Base-by-base conservation (phyloP, 805 yeast species). In the Spathaspora boniae region DNA sequence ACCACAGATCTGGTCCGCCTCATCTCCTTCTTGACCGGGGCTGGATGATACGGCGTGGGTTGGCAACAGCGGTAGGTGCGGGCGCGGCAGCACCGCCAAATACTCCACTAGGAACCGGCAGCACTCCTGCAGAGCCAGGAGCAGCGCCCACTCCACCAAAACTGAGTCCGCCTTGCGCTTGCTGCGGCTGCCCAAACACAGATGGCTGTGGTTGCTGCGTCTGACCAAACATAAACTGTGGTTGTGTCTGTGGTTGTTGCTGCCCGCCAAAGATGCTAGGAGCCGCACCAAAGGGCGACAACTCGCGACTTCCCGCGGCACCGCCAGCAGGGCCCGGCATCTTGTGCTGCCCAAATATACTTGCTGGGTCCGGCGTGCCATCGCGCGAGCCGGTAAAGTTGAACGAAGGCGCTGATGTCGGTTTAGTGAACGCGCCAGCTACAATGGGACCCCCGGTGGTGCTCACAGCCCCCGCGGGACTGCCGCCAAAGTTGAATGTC, bases 361-460 rank as follows among this genome's bases (percentile, higher is more conserved):
- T 38, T 1, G 66, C 54, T 1, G 66, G 65, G 35, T 58, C 62
- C 4, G 63, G 62, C 2, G 59, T 47, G 1, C 56, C 45, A 28
- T 56, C 58, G 25, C 47, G 50, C 14, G 40, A 39, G 8, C 51
- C 51, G 8, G 57, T 51, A 35, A 56, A 56, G 29, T 47, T 53
- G 32, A 54, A 54, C 24, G 35, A 41, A 11, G 27, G 31, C 8
- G 29, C n/a, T 5, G 26, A 7, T 9, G 33, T 14, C 21, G 34
- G 19, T 6, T 12, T 29, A 19, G 36, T 37, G 26, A 33, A 34
- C 9, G 42, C 23, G 17, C 32, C 29, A 22, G 26, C 21, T 9
- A 44, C 46, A 30, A 42, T 11, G 11, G 12, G 11, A 22, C 25
- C 12, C 11, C 25, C 25, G 12, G 25, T 22, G 12, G 11, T 34